phyloP scores from a whole-genome alignment of 2,329 filamentous ascomycete genomes.

The Fusarium mexicanum region DNA sequence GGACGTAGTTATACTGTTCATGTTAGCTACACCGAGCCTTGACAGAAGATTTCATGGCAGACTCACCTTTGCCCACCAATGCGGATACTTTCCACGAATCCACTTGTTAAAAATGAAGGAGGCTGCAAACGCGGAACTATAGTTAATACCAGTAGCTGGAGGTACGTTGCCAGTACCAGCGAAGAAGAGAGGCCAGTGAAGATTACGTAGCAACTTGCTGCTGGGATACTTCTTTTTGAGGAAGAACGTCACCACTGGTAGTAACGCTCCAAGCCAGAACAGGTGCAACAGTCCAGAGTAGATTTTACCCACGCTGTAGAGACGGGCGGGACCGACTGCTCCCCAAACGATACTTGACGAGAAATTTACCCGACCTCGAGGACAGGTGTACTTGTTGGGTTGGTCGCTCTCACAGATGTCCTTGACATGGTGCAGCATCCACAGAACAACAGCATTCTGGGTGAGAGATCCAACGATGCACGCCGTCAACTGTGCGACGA shows the following conservation, averaged over 20 bases:
- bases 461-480: conserved; percentile 1
- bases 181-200: conserved; percentile 8
- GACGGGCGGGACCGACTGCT: neutral
- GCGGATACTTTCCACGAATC: neutral
- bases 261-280: neutral
- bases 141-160: neutral
- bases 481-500: neutral
- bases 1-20: neutral
- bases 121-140: neutral
- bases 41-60: rapidly evolving
- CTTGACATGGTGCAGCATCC: conserved; percentile 1
- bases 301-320: neutral
- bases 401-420: neutral
- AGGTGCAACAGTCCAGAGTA: neutral
- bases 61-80: conserved; percentile 9
- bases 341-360: neutral
- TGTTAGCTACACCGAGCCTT: neutral
- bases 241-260: neutral
- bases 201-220: neutral
- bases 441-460: neutral
- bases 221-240: neutral
- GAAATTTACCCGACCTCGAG: neutral
- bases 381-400: neutral
- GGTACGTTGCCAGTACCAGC: neutral
- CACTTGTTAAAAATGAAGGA: conserved; percentile 6